Percentiles rank a stretch among this genome's conserved stretches.
Evolutionary conservation across 2,329 filamentous ascomycete genomes (phyloP).

Genomic region (Colletotrichum salicis): DNA sequence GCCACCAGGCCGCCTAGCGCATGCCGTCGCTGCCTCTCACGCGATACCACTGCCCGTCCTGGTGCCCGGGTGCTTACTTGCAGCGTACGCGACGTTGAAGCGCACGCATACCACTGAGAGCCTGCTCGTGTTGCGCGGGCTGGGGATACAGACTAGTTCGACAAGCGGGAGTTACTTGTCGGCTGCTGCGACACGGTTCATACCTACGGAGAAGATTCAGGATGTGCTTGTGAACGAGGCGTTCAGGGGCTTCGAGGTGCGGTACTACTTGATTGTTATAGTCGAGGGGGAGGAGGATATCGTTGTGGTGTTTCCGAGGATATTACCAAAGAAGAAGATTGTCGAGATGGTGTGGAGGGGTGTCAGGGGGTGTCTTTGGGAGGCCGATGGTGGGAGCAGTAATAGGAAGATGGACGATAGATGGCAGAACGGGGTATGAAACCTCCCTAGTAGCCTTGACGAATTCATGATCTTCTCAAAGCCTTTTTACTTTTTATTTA

Average conservation of each 20-base stretch:
- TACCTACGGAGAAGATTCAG: constrained; percentile 90
- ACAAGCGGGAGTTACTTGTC: constrained; percentile 74
- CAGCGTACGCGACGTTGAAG: constrained; percentile 57
- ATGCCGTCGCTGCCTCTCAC: constrained; percentile 42
- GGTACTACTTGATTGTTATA: constrained; percentile 89
- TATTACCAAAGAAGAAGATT: constrained; percentile 79
- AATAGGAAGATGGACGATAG: constrained; percentile 43
- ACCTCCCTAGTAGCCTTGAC: neutral
- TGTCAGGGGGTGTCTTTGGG: constrained; percentile 83
- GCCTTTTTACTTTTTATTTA: neutral
- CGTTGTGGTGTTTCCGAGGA: constrained; percentile 91
- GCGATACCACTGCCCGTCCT: constrained; percentile 53
- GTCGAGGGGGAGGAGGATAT: constrained; percentile 89
- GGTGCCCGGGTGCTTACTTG: constrained; percentile 47
- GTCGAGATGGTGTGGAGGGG: constrained; percentile 93
- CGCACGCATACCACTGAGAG: constrained; percentile 77
- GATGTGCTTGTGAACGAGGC: constrained; percentile 96
- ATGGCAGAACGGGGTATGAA: constrained; percentile 26
- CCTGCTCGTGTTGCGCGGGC: constrained; percentile 84
- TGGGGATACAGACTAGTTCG: constrained; percentile 89
- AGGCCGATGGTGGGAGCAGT: constrained; percentile 51
- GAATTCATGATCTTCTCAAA: constrained; percentile 20
- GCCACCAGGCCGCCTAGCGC: constrained; percentile 45
- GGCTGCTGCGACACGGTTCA: constrained; percentile 65
- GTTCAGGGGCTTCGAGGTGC: constrained; percentile 89